phyloP scores from a whole-genome alignment of 140 eudicot genomes.

The Stevia rebaudiana region DNA sequence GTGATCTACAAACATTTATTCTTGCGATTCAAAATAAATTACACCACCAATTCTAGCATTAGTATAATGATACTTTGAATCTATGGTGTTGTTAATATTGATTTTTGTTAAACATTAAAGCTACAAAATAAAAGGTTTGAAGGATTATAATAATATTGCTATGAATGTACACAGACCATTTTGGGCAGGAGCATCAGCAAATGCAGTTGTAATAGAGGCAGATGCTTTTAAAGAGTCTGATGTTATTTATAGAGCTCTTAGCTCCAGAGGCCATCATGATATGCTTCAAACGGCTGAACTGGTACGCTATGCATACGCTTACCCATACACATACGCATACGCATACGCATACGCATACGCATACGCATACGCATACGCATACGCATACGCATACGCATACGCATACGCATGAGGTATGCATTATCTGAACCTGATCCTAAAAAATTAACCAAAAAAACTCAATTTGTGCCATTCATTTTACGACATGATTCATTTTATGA shows the following conservation, averaged over 20 bases:
- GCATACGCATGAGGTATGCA: too few species aligned
- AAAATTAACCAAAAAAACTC: too few species aligned
- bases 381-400: too few species aligned
- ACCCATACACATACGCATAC: neutral
- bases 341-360: neutral
- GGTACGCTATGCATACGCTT: conserved; percentile 37
- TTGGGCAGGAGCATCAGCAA: conserved; percentile 90
- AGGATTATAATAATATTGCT: neutral
- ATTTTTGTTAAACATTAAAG: neutral
- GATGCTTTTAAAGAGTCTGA: conserved; percentile 96
- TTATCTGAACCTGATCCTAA: too few species aligned
- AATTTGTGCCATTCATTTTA: too few species aligned
- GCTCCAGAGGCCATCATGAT: conserved; percentile 88
- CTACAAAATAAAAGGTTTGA: neutral
- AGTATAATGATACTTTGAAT: too few species aligned
- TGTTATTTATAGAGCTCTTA: conserved; percentile 83
- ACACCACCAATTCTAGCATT: too few species aligned
- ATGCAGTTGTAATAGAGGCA: conserved; percentile 92
- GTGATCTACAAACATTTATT: neutral
- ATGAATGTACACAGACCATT: conserved; percentile 62
- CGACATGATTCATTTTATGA: too few species aligned
- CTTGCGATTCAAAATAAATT: too few species aligned
- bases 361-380: neutral
- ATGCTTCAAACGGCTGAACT: conserved; percentile 97
- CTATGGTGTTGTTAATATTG: too few species aligned